phyloP scores from a whole-genome alignment of 2,329 filamentous ascomycete species.

The Cercospora janseana region DNA sequence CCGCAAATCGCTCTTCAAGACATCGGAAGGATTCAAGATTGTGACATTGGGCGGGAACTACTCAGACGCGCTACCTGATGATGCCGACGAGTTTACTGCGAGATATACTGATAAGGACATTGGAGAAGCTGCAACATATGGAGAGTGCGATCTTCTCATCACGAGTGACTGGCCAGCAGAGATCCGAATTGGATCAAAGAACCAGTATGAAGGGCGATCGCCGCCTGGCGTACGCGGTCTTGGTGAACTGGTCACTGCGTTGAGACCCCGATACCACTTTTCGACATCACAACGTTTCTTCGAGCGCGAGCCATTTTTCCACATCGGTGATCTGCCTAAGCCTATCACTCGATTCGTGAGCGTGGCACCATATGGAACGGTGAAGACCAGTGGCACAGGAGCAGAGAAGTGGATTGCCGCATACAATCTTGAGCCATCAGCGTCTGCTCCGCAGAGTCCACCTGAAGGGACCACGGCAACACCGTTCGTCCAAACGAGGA shows the following conservation, averaged over 20 bases:
- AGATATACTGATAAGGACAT: constrained; percentile 74
- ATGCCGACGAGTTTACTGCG: constrained; percentile 66
- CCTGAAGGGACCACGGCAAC: constrained; percentile 72
- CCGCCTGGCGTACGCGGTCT: constrained; percentile 50
- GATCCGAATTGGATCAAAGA: constrained; percentile 50
- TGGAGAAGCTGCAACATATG: constrained; percentile 55
- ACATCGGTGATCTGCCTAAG: constrained; percentile 49
- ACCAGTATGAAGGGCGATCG: constrained; percentile 40
- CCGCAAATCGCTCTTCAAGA: constrained; percentile 83
- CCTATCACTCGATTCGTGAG: constrained; percentile 86
- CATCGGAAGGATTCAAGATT: constrained; percentile 82
- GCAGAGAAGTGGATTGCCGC: constrained; percentile 73
- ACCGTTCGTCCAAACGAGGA: constrained; percentile 64
- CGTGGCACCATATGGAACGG: constrained; percentile 73
- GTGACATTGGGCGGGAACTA: constrained; percentile 74
- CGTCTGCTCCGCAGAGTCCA: constrained; percentile 59
- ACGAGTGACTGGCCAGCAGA: constrained; percentile 81
- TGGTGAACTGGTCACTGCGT: constrained; percentile 70
- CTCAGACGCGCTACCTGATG: constrained; percentile 18
- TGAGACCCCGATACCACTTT: constrained; percentile 94
- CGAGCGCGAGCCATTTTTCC: constrained; percentile 90
- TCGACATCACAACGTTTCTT: constrained; percentile 72
- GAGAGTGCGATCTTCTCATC: constrained; percentile 79
- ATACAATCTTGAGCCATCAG: constrained; percentile 59
- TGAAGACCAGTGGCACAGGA: constrained; percentile 10